Evolutionary conservation across 140 eudicot genomes (phyloP).

Genomic region (Anethum foeniculum): DNA sequence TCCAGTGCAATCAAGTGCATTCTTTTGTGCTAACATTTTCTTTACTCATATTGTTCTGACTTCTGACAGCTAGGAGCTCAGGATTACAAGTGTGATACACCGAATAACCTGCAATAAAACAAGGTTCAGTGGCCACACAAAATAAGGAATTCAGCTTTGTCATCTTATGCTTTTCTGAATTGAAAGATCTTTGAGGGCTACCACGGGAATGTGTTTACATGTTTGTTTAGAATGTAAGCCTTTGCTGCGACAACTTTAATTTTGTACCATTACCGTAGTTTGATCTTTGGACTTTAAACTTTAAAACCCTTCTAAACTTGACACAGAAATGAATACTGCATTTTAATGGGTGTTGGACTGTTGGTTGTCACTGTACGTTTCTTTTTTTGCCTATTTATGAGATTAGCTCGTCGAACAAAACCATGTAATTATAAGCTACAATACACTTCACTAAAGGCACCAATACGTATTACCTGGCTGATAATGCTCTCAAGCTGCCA

Average conservation of each 20-base stretch:
- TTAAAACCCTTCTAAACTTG: neutral
- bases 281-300: neutral
- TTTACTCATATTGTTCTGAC: neutral
- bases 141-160: slow-evolving; percentile 3
- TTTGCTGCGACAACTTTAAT: neutral
- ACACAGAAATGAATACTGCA: neutral
- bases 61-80: neutral
- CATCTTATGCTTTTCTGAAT: neutral
- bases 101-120: neutral
- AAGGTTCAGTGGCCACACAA: neutral
- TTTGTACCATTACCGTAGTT: neutral
- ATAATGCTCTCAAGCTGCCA: too few relatives aligned
- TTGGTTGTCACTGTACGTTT: neutral
- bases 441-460: too few relatives aligned
- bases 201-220: neutral
- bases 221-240: neutral
- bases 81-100: neutral
- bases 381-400: neutral
- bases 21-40: neutral
- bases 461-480: too few relatives aligned
- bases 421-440: too few relatives aligned
- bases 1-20: neutral
- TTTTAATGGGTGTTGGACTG: neutral
- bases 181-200: neutral
- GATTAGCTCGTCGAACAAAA: neutral